Conservation (phyloP, 345 rosid genomes). For the Draba incana region DNA sequence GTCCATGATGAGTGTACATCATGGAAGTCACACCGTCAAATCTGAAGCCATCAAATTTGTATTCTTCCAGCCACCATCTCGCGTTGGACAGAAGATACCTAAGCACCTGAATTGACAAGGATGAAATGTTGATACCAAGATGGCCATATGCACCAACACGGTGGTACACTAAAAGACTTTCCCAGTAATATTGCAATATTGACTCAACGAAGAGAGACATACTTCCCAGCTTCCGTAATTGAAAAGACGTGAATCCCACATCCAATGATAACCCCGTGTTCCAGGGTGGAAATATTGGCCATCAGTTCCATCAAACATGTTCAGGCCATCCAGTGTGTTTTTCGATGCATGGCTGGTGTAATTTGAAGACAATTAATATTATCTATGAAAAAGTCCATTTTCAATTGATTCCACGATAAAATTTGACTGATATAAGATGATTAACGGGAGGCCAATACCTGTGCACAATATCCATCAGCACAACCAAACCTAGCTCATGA, state of each 20-base stretch:
- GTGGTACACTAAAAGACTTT: conserved; percentile 19
- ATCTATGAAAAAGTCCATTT: conserved; percentile 15
- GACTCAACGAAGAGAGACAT: conserved; percentile 39
- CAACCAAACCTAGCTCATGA: conserved; percentile 91
- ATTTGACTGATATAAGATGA: conserved; percentile 19
- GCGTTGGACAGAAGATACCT: conserved; percentile 94
- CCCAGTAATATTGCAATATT: conserved; percentile 15
- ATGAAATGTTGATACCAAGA: not conserved
- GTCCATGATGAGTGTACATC: conserved; percentile 98
- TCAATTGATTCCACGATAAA: not conserved
- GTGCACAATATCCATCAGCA: conserved; percentile 98
- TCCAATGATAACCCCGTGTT: conserved; percentile 85
- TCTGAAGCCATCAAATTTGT: conserved; percentile 93
- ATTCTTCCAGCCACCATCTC: conserved; percentile 99
- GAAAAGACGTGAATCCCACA: conserved; percentile 99
- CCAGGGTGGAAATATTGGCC: conserved; percentile 91
- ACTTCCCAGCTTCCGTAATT: conserved; percentile 99
- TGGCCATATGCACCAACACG: conserved; percentile 24
- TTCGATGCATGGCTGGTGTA: conserved; percentile 85
- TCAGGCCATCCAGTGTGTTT: conserved; percentile 86
- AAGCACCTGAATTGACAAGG: conserved; percentile 57
- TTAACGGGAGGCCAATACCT: conserved; percentile 54
- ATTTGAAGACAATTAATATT: conserved; percentile 15
- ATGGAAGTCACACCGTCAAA: conserved; percentile 99
- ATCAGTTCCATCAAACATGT: conserved; percentile 98